Evolutionary conservation across 768 basidiomycete genomes (phyloP), one percentile per base, ranked within the genome.

Genomic region (Tulasnella sp.): DNA sequence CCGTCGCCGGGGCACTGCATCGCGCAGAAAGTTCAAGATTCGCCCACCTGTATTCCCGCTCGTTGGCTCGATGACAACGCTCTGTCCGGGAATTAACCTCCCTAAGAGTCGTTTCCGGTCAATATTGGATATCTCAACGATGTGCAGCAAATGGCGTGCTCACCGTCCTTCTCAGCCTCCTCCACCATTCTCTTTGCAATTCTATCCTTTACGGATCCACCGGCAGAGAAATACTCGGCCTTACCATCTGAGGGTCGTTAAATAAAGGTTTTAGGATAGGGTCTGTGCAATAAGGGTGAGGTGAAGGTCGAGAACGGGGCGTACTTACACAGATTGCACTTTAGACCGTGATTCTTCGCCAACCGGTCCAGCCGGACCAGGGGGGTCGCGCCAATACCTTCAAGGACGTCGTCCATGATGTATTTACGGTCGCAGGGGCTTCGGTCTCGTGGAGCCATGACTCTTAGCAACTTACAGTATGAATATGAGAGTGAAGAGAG

Each of bases 111-210:
- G 2, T 4, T 71, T 27, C 19, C 2, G 1, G n/a, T 34, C 21
- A 31, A 27, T 44, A 16, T 8, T 8, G 46, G 40, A 24, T 36
- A 24, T 42, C 18, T 34, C 1, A n/a, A 24, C 16, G 1, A 46
- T 6, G 58, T 71, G 12, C 31, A 36, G 9, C 14, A 12, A n/a
- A 3, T 16, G 4, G 71, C 39, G 34, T 31, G 36, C 62, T 21
- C 91, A 44, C 96, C 97, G 44, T 95, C 92, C 77, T 88, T 88
- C 87, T 99, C 98, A 8, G 97, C 98, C n/a, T 92, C 90, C 81
- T 96, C 92, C 1, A 99, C 91, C 97, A 99, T 99, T 16, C 95
- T 91, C 85, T 95, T 97, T 38, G 96, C 97, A 76, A 99, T 97
- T 80, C 97, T 88, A 84, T 99, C 97, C 87, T 99, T 99, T 80